phyloP scores from a whole-genome alignment of 1,139 yeast genomes.

The Taphrina populina region DNA sequence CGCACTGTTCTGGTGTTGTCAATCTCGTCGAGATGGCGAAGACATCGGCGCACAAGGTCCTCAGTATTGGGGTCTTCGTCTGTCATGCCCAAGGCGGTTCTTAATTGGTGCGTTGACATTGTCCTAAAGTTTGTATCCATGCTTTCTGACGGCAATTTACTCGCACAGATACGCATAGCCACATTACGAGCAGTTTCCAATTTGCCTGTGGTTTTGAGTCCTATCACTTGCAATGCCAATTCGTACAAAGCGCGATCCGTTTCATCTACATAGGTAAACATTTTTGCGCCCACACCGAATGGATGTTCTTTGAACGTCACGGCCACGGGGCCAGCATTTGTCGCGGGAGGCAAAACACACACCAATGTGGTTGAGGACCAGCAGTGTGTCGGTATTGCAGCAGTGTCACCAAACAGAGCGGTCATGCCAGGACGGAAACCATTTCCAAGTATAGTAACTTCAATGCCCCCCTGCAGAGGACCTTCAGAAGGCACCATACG shows the following conservation, averaged over 20 bases:
- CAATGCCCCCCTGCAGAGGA: constrained; percentile 92
- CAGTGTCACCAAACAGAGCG: constrained; percentile 81
- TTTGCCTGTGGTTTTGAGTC: constrained; percentile 90
- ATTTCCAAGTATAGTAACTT: constrained; percentile 81
- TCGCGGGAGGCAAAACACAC: constrained; percentile 87
- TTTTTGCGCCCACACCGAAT: constrained; percentile 49
- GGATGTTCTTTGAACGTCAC: constrained; percentile 66
- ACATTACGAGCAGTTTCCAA: constrained; percentile 74
- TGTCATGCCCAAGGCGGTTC: constrained; percentile 39
- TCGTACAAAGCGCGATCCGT: constrained; percentile 90
- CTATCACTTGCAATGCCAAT: constrained; percentile 88
- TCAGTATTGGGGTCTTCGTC: constrained; percentile 59
- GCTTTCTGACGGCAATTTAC: constrained; percentile 24
- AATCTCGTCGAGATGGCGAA: constrained; percentile 61
- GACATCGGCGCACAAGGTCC: constrained; percentile 54
- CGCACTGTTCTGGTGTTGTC: constrained; percentile 61
- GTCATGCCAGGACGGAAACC: constrained; percentile 78
- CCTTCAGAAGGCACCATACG: constrained; percentile 93
- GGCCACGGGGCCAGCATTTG: constrained; percentile 83
- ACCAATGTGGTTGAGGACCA: constrained; percentile 96
- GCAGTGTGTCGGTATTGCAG: constrained; percentile 85
- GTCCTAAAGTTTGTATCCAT: constrained; percentile 2
- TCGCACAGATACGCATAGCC: constrained; percentile 25
- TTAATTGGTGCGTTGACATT: constrained; percentile 10
- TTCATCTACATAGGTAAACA: constrained; percentile 88